Evolutionary conservation across 169 alveolate species (phyloP).

Genomic region (Babesia gibsoni): DNA sequence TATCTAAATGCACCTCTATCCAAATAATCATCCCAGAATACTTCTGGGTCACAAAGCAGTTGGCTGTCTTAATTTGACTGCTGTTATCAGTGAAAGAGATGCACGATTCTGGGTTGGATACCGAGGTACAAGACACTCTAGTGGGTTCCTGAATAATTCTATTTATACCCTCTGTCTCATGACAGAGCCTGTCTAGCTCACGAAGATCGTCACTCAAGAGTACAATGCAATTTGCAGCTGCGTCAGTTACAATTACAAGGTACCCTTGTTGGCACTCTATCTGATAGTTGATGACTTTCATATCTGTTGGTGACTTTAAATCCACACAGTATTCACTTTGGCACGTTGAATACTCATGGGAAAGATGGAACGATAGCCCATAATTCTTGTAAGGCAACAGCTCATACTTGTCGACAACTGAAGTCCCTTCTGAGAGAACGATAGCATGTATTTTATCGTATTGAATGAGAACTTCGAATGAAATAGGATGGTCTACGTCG

Average conservation of each 20-base stretch:
- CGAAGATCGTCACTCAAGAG: conserved; percentile 11
- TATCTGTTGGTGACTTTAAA: conserved; percentile 36
- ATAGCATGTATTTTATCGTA: conserved; percentile 18
- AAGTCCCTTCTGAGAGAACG: conserved; percentile 52
- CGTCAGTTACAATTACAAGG: conserved; percentile 43
- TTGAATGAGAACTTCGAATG: conserved; percentile 28
- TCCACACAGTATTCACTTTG: conserved; percentile 1
- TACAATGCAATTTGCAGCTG: conserved; percentile 39
- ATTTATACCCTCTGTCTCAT: background rate
- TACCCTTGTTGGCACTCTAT: conserved; percentile 4
- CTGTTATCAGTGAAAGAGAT: background rate
- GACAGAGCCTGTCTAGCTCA: conserved; percentile 30
- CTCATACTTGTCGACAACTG: conserved; percentile 16
- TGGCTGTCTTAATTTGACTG: background rate
- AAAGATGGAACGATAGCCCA: background rate
- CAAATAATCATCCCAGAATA: conserved; percentile 39
- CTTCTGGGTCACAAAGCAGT: conserved; percentile 54
- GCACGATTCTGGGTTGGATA: background rate
- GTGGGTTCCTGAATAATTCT: conserved; percentile 34
- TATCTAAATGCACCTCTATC: conserved; percentile 22
- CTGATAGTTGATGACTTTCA: conserved; percentile 46
- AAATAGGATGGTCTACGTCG: conserved; percentile 24
- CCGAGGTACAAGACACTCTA: conserved; percentile 30
- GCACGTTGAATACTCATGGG: background rate
- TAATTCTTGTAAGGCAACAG: background rate